Evolutionary conservation across 2,329 filamentous ascomycete species (phyloP).

Genomic region (Fusarium sp.): DNA sequence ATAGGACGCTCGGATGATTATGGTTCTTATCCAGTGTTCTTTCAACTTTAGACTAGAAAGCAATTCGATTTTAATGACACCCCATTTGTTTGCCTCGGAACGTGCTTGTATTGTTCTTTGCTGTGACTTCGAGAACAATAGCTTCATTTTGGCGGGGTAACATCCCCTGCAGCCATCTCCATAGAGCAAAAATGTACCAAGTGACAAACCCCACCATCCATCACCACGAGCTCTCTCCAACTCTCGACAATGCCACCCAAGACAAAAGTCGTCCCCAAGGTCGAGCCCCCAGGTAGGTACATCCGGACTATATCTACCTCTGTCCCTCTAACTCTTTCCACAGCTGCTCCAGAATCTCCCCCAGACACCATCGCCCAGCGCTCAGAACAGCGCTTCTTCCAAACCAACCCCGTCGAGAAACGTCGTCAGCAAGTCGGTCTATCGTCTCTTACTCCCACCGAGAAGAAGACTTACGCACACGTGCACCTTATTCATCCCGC

Average conservation of each 20-base stretch:
- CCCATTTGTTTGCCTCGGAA: slow-evolving; percentile 5
- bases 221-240: slow-evolving; percentile 40
- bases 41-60: slow-evolving; percentile 5
- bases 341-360: slow-evolving; percentile 49
- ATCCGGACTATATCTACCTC: neutral
- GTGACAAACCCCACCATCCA: slow-evolving; percentile 45
- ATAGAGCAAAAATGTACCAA: slow-evolving; percentile 39
- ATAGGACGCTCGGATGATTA: slow-evolving; percentile 2
- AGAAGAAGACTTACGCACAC: slow-evolving; percentile 63
- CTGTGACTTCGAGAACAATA: slow-evolving; percentile 35
- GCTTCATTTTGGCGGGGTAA: slow-evolving; percentile 46
- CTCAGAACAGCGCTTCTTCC: slow-evolving; percentile 60
- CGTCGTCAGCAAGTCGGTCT: slow-evolving; percentile 59
- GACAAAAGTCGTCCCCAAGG: slow-evolving; percentile 52
- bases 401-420: slow-evolving; percentile 62
- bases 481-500: slow-evolving; percentile 59
- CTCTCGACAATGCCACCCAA: slow-evolving; percentile 53
- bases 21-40: neutral
- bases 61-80: neutral
- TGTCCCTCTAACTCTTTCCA: slow-evolving; percentile 1
- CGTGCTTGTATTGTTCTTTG: slow-evolving; percentile 30
- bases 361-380: slow-evolving; percentile 63
- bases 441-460: slow-evolving; percentile 58
- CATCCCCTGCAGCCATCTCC: slow-evolving; percentile 26
- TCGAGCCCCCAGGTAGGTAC: slow-evolving; percentile 37